phyloP scores from a whole-genome alignment of 1,284 basidiomycete species.

The Rhodotorula sp. region DNA sequence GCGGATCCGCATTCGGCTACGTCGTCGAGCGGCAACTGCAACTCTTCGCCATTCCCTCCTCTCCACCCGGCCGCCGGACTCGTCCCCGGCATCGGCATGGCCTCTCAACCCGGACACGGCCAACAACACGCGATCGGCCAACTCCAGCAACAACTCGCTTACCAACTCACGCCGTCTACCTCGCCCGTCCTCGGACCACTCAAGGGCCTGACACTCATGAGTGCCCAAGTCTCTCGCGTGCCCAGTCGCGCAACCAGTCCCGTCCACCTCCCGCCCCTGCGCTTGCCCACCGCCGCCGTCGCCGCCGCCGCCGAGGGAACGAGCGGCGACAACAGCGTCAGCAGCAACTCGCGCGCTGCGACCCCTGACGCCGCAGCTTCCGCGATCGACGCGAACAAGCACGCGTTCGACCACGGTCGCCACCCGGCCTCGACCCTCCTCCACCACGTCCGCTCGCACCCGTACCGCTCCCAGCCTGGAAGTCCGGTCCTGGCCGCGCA shows the following conservation, averaged over 20 bases:
- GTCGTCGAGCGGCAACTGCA: background rate
- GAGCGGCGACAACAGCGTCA: conserved; percentile 10
- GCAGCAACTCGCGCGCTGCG: conserved; percentile 8
- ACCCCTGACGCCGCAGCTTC: conserved; percentile 11
- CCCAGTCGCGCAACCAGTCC: conserved; percentile 26
- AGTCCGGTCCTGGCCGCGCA: conserved; percentile 7
- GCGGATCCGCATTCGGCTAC: background rate
- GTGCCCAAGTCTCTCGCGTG: conserved; percentile 25
- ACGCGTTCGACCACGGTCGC: conserved; percentile 4
- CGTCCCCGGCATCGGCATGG: conserved; percentile 34
- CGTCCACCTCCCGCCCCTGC: conserved; percentile 36
- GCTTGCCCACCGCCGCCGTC: conserved; percentile 14
- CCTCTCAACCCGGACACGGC: conserved; percentile 28
- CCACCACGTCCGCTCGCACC: conserved; percentile 22
- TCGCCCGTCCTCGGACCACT: conserved; percentile 81
- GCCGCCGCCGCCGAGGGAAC: background rate
- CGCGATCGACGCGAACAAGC: conserved; percentile 6
- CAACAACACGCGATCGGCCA: conserved; percentile 33
- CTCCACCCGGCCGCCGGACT: conserved; percentile 16
- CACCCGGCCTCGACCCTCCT: background rate
- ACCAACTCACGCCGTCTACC: conserved; percentile 53
- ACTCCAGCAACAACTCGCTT: conserved; percentile 43
- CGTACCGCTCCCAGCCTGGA: conserved; percentile 32
- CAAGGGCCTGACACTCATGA: conserved; percentile 49
- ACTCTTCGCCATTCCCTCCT: conserved; percentile 21